Evolutionary conservation across 768 basidiomycete species (phyloP).

Genomic region (Tylopilus vinaceipallidus): DNA sequence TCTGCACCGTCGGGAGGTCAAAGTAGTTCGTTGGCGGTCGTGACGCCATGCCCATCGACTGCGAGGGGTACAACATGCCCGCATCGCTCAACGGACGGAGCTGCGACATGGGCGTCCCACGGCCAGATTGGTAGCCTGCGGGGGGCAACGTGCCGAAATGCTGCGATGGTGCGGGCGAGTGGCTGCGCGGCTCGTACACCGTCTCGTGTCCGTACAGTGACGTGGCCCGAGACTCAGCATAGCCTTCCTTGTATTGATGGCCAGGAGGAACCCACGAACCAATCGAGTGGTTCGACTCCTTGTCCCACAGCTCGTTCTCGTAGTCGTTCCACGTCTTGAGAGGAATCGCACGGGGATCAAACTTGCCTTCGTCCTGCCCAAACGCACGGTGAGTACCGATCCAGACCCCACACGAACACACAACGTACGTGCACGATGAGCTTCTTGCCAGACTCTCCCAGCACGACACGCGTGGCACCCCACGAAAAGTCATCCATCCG

Average conservation of each 20-base stretch:
- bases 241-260: slow-evolving; percentile 69
- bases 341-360: slow-evolving; percentile 90
- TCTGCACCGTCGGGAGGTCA: slow-evolving; percentile 54
- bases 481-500: slow-evolving; percentile 97
- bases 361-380: slow-evolving; percentile 91
- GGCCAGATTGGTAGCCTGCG: slow-evolving; percentile 74
- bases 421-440: slow-evolving; percentile 78
- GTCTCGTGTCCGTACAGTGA: slow-evolving; percentile 89
- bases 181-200: slow-evolving; percentile 70
- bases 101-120: slow-evolving; percentile 64
- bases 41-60: slow-evolving; percentile 62
- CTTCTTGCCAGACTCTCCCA: slow-evolving; percentile 95
- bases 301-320: slow-evolving; percentile 96
- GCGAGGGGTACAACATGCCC: slow-evolving; percentile 52
- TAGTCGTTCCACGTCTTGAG: slow-evolving; percentile 97
- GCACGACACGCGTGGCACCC: slow-evolving; percentile 89
- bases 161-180: slow-evolving; percentile 70
- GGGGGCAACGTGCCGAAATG: slow-evolving; percentile 57
- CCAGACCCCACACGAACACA: neutral
- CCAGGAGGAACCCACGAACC: slow-evolving; percentile 87
- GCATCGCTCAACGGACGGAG: slow-evolving; percentile 34
- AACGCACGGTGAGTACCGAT: slow-evolving; percentile 7
- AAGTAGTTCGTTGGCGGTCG: slow-evolving; percentile 76
- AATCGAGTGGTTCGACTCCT: slow-evolving; percentile 93
- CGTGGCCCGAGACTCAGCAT: slow-evolving; percentile 72